Base-by-base conservation (phyloP, 192 early-diverging fungal genomes). In the Haplosporangium gracile region DNA sequence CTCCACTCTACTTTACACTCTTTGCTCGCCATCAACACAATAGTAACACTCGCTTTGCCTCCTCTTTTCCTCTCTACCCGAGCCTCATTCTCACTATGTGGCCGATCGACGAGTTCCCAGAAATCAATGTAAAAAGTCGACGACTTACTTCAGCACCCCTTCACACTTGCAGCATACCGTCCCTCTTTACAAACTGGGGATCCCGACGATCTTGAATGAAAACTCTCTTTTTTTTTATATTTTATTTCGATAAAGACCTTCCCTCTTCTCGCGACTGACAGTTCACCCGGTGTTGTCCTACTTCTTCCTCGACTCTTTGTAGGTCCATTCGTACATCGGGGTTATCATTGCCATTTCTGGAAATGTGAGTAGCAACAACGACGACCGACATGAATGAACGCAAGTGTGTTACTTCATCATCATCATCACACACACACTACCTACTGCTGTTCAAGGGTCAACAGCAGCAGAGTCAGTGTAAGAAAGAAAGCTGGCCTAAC, bases 321-420 rank as follows among this genome's bases (percentile, higher is more conserved):
- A 90, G 89, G 88, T 91, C 42, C 85, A 90, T 63, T 89, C 92
- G 57, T 90, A 91, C 75, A 92, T 94, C 75, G 93, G 93, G 32
- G 92, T 94, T 7, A 80, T 92, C 39, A 91, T 94, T 43, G 92
- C 93, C 77, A 89, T 94, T 24, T 82, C 85, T 71, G 93, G 93
- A 49, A 94, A 94, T 83, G 92, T 93, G 88, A 83, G 90, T 74
- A 70, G 16, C 5, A 39, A 68, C 60, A 13, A 36, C 34, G 43
- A 22, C 49, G 7, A 45, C 39, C 29, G 76, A 24, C 63, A 39
- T 42, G 38, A 10, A 32, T 32, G 38, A 10, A 32, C 34, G 29
- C 60, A 43, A 47, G 40, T 0, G 11, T 0, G 2, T 53, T 13
- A 34, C 49, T 11, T 29, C 49, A 43, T 75, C n/a, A 55, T 49